Percentiles rank a stretch among this genome's conserved stretches.
phyloP scores from a whole-genome alignment of 164 flowering plant species.

The Aristolochia contorta region DNA sequence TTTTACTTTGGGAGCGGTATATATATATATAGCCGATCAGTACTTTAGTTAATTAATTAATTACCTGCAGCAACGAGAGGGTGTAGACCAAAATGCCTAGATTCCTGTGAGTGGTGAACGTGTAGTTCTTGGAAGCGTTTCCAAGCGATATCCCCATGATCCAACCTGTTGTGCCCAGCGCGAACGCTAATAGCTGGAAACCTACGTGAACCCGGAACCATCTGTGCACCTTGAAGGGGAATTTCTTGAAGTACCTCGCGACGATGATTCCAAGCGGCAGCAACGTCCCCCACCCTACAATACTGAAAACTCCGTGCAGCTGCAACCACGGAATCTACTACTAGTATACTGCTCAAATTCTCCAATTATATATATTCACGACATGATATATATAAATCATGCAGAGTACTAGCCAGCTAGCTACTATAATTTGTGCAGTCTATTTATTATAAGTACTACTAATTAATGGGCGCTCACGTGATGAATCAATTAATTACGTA shows the following conservation, averaged over 20 bases:
- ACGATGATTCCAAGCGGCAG: conserved; percentile 34
- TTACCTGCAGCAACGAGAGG: conserved; percentile 37
- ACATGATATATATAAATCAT: no score
- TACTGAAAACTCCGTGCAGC: conserved; percentile 45
- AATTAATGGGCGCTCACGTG: no score
- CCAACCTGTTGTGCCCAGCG: conserved; percentile 29
- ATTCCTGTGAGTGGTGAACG: conserved; percentile 21
- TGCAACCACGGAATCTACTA: conserved; percentile 3
- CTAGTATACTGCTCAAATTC: not conserved
- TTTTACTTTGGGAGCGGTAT: no score
- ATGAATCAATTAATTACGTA: no score
- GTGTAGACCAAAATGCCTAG: conserved; percentile 28
- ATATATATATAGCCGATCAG: no score
- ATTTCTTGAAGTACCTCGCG: conserved; percentile 27
- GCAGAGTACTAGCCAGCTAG: no score
- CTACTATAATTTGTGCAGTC: no score
- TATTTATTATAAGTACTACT: no score
- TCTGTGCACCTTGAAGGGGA: not conserved
- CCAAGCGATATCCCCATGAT: conserved; percentile 30
- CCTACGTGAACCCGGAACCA: conserved; percentile 21
- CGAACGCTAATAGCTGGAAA: conserved; percentile 20
- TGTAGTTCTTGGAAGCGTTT: conserved; percentile 20
- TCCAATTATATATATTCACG: no score
- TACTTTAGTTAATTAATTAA: not conserved
- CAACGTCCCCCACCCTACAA: conserved; percentile 42